A percentile compares a stretch with the other conserved stretches of the same genome.
Conservation (phyloP, 306 rosid species). For the Arachis stenosperma region DNA sequence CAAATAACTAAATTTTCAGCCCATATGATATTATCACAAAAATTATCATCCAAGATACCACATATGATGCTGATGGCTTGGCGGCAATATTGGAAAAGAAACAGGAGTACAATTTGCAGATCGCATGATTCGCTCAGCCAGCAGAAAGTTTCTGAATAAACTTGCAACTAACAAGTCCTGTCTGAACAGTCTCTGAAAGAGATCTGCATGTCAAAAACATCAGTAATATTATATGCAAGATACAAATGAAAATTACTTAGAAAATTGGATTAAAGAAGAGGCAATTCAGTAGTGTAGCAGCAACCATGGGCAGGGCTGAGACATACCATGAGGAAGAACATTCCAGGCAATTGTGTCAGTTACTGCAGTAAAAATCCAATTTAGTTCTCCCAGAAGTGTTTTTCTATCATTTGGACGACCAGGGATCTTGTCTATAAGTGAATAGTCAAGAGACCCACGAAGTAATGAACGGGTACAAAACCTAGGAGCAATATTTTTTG, state of each 20-base stretch:
- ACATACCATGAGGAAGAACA: constrained; percentile 93
- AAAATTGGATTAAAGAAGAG: constrained; percentile 15
- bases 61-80: constrained; percentile 99
- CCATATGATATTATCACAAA: constrained; percentile 28
- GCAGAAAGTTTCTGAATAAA: constrained; percentile 87
- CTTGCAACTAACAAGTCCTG: constrained; percentile 97
- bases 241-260: constrained; percentile 23
- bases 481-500: constrained; percentile 54
- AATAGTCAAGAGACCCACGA: constrained; percentile 75
- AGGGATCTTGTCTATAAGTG: constrained; percentile 89
- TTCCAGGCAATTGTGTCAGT: constrained; percentile 99
- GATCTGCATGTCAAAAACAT: constrained; percentile 63
- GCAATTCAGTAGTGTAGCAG: constrained; percentile 14
- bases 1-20: constrained; percentile 16
- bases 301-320: constrained; percentile 18
- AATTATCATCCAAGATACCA: constrained; percentile 62
- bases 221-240: constrained; percentile 9
- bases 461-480: constrained; percentile 90
- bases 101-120: constrained; percentile 97
- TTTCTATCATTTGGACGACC: constrained; percentile 96
- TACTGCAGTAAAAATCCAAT: constrained; percentile 99
- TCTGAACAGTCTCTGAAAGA: constrained; percentile 94
- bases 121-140: constrained; percentile 98
- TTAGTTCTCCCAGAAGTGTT: constrained; percentile 95
- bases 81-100: constrained; percentile 87